These are phyloP conservation scores for Volutella citrinella DNA, from an alignment of 2,329 filamentous ascomycete species.

Conservation along the genomic window DNA sequence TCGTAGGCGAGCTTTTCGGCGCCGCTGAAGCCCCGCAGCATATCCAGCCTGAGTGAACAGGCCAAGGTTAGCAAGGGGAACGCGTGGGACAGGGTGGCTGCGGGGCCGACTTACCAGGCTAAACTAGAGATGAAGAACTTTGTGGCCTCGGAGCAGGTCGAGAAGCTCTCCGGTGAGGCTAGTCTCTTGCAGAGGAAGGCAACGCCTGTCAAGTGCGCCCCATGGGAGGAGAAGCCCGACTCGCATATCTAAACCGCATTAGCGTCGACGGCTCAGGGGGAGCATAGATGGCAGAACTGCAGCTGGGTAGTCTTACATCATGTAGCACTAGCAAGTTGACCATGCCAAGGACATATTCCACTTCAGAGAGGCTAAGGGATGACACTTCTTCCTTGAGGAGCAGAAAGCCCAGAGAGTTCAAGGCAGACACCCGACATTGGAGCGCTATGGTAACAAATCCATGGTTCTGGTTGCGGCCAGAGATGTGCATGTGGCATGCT, in stretches of 20 bases:
- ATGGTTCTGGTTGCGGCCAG: conserved; percentile 6
- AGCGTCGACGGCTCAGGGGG: no score
- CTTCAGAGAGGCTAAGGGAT: conserved; percentile 12
- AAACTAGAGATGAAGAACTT: conserved; percentile 24
- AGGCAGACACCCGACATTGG: conserved; percentile 19
- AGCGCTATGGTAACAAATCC: conserved; percentile 14
- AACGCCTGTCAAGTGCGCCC: conserved; percentile 25
- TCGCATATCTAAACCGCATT: conserved; percentile 20
- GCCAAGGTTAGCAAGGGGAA: background rate
- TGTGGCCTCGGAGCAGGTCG: conserved; percentile 13
- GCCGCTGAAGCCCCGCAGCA: conserved; percentile 28
- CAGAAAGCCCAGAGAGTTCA: conserved; percentile 18
- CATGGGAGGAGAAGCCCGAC: conserved; percentile 24
- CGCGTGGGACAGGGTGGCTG: background rate
- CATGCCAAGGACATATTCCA: conserved; percentile 22
- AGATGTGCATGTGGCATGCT: conserved; percentile 22
- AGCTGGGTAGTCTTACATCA: conserved; percentile 14
- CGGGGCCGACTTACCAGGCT: conserved; percentile 20
- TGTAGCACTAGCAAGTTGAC: conserved; percentile 24
- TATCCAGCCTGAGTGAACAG: conserved; percentile 28
- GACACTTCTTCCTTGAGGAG: conserved; percentile 15
- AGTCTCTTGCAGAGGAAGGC: conserved; percentile 25
- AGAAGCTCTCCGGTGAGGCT: conserved; percentile 9
- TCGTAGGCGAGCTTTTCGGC: conserved; percentile 29
- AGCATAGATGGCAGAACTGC: rapidly evolving